These are phyloP conservation scores for Neurospora tetraspora DNA, from an alignment of 495 filamentous ascomycete genomes.

Conservation along the genomic window DNA sequence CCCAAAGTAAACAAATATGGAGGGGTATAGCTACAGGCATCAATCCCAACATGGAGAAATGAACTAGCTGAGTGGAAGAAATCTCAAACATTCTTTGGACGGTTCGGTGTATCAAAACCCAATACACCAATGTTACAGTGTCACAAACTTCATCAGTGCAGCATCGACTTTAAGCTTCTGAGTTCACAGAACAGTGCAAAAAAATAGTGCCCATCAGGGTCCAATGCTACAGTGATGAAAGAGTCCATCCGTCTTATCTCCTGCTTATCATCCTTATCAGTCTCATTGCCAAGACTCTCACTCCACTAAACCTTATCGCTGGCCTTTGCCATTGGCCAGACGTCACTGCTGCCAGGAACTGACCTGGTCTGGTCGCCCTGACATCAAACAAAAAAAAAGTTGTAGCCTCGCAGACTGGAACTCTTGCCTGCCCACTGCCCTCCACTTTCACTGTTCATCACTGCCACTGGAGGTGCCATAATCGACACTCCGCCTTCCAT, in stretches of 20 bases:
- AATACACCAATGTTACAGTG: background rate
- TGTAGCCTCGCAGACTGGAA: conserved; percentile 8
- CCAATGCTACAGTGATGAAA: conserved; percentile 1
- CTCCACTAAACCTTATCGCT: conserved; percentile 7
- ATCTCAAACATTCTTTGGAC: background rate
- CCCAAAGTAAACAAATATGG: background rate
- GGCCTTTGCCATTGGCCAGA: background rate
- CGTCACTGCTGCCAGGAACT: conserved; percentile 4
- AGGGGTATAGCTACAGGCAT: background rate
- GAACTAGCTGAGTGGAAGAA: background rate
- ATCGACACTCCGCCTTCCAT: background rate
- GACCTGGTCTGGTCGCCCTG: conserved; percentile 1
- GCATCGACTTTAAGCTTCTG: background rate
- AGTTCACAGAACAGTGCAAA: background rate
- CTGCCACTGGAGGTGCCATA: background rate
- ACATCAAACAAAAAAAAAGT: conserved; percentile 13
- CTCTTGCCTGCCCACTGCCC: background rate
- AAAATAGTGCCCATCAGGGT: conserved; percentile 9
- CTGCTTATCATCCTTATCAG: background rate
- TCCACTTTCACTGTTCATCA: background rate
- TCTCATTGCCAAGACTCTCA: background rate
- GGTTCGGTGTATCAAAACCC: background rate
- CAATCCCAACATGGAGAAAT: background rate
- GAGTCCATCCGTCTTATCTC: background rate
- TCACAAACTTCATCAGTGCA: background rate